Percentiles rank a stretch among this genome's conserved stretches.
Conservation (phyloP, 257 asterid genomes). For the Nemophila menziesii region DNA sequence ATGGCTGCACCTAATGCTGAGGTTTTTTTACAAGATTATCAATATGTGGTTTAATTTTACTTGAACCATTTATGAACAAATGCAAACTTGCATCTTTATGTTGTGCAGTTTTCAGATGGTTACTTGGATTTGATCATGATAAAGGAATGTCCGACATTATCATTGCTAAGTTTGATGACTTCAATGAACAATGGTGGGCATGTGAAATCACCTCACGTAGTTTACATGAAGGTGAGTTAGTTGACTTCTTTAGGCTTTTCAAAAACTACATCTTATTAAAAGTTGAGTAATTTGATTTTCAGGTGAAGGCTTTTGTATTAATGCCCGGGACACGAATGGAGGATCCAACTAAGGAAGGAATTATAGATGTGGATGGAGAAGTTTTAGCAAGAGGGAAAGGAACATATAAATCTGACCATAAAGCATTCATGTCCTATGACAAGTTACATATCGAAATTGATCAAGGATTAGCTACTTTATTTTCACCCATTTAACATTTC, state of each 20-base stretch:
- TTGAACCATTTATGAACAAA: not conserved
- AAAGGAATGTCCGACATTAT: conserved; percentile 51
- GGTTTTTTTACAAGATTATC: conserved; percentile 22
- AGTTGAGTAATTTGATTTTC: not conserved
- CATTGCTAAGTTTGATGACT: conserved; percentile 53
- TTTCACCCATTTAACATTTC: conserved; percentile 36
- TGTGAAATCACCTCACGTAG: conserved; percentile 60
- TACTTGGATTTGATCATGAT: conserved; percentile 82
- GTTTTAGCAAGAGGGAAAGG: conserved; percentile 75
- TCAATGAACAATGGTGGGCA: conserved; percentile 62
- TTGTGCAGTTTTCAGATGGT: conserved; percentile 85
- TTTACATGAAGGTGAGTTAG: conserved; percentile 73
- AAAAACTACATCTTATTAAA: no score
- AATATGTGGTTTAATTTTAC: not conserved
- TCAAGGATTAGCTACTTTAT: conserved; percentile 83
- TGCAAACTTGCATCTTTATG: not conserved
- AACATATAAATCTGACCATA: conserved; percentile 50
- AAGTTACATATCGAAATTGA: conserved; percentile 51
- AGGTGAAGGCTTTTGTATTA: conserved; percentile 80
- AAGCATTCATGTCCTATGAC: conserved; percentile 64
- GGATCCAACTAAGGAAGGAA: conserved; percentile 32
- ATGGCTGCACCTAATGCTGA: conserved; percentile 95
- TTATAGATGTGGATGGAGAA: conserved; percentile 39
- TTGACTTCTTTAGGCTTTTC: no score
- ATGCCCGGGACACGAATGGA: conserved; percentile 60